These are phyloP conservation scores for Cucurbita maxima DNA, from an alignment of 306 rosid genomes.

Conservation along the genomic window DNA sequence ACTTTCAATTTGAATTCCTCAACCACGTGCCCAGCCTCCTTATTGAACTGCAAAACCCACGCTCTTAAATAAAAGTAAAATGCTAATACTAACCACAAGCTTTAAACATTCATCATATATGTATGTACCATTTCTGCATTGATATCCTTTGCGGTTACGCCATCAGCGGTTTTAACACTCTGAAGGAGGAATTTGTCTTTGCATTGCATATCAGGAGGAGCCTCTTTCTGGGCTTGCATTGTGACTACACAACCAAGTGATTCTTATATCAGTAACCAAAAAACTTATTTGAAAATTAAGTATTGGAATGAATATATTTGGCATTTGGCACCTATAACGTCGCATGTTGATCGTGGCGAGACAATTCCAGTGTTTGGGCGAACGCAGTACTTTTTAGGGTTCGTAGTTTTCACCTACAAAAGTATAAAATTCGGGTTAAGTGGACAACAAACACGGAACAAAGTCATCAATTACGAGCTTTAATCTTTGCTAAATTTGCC, in stretches of 20 bases:
- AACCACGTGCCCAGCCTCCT: slow-evolving; percentile 65
- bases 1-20: slow-evolving; percentile 90
- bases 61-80: neutral
- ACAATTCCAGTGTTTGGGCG: slow-evolving; percentile 94
- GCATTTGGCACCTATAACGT: slow-evolving; percentile 49
- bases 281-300: neutral
- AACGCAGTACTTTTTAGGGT: slow-evolving; percentile 92
- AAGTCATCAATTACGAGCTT: neutral
- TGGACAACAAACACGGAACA: neutral
- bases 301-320: too few species aligned
- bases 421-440: slow-evolving; percentile 9
- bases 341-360: slow-evolving; percentile 72
- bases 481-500: too few species aligned
- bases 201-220: slow-evolving; percentile 80
- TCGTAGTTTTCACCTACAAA: slow-evolving; percentile 81
- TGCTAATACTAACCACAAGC: neutral
- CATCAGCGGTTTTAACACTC: slow-evolving; percentile 48
- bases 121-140: slow-evolving; percentile 67
- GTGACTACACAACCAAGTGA: slow-evolving; percentile 34
- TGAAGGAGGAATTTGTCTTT: slow-evolving; percentile 93
- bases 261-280: neutral
- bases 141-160: slow-evolving; percentile 40
- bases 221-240: slow-evolving; percentile 93
- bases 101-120: neutral
- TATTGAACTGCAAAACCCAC: slow-evolving; percentile 46